Base-by-base conservation (phyloP, 331 rosid genomes). In the Malus hybrid region DNA sequence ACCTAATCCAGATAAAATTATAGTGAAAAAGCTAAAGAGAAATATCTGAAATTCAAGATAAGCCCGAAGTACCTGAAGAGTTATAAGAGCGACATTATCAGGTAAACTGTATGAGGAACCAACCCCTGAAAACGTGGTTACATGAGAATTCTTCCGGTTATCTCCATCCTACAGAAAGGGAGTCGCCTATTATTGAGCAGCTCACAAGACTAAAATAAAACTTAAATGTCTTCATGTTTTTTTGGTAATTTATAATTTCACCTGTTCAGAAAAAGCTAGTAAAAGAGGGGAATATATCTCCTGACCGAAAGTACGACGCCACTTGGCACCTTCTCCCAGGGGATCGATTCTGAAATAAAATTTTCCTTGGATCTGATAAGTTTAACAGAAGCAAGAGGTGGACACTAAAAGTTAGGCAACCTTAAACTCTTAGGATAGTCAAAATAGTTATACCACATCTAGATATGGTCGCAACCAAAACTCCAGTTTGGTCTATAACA, bases 91-190 rank as follows among this genome's bases (percentile, higher is more conserved):
- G 15, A 87, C 88, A 84, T 93, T 93, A 79, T 85, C 84, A n/a
- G 98, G 96, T 80, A 93, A 85, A 82, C 83, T 91, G 90, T 93
- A 91, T 0, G 94, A 88, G 78, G 94, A 80, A 65, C 89, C 94
- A 44, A 85, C 76, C 72, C 86, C 93, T 31, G 96, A 91, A 83
- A 86, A 93, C 32, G 86, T 82, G 46, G 88, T 42, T 82, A 39
- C 57, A 71, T 80, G 87, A 65, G 88, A 86, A 46, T 82, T 80
- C 80, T 72, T 85, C 87, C 78, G 68, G 69, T 84, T 70, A 83
- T 91, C 90, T 75, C 82, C 93, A 80, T 91, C 98, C 97, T 93
- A 86, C 87, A 81, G 32, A 71, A 73, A 73, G 66, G 61, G 59
- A 82, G 46, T 64, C 24, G 18, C 73, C 33, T 19, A 44, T 69